Evolutionary conservation across 768 basidiomycete genomes (phyloP), one percentile per base, ranked within the genome.

Genomic region (Boletales sp.): DNA sequence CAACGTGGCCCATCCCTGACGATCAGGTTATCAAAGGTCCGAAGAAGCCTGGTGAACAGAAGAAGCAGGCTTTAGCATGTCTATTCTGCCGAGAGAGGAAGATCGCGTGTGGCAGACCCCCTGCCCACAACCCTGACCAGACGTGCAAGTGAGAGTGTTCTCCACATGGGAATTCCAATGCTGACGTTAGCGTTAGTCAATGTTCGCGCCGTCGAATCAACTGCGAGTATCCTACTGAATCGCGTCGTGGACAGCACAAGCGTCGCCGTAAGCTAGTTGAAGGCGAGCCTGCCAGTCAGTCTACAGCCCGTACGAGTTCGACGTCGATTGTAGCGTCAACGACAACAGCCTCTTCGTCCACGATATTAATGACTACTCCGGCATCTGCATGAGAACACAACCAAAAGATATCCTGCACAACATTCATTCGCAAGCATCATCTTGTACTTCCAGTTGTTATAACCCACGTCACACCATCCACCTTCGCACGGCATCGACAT

Each of bases 151-250:
- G 46, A 61, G 76, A 48, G n/a, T 61, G 4, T 50, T 12, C 31
- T 57, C 41, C 34, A 34, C 46, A 36, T 48, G 37, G 32, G 44
- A 41, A 45, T 48, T 25, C 34, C 42, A 53, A 53, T 41, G 54
- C 45, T 57, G 45, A 61, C 50, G 55, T 61, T 57, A 54, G 45
- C 40, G 37, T 54, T 52, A 78, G 76, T 53, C 76, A 77, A 62
- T 78, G 76, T 52, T 64, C 72, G 42, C 74, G 76, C 52, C 73
- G 76, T 50, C 71, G 68, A 31, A 72, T 75, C 46, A 63, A 67
- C 39, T 78, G 76, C 57, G 71, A 69, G 44, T 77, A 77, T 57
- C 76, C 76, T n/a, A 76, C 74, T 44, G 75, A 77, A 50, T 77
- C 74, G 11, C 72, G 72, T 42, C 70, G 76, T 31, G 76, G 76